phyloP scores from a whole-genome alignment of 495 filamentous ascomycete species.

The Xylaria venustula region DNA sequence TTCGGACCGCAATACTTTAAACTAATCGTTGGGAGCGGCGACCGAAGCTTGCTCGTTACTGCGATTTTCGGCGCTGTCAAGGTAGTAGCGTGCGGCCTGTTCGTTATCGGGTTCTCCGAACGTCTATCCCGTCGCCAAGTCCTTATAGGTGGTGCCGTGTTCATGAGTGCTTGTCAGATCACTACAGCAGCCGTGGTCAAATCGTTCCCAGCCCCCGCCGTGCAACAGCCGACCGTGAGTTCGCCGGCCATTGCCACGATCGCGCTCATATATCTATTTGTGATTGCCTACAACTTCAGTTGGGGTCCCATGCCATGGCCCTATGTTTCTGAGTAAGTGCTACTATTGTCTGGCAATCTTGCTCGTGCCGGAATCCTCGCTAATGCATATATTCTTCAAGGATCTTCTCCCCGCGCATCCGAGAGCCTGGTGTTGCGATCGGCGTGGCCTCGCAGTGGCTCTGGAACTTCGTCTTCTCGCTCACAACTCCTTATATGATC shows the following conservation, averaged over 20 bases:
- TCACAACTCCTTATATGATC: conserved; percentile 52
- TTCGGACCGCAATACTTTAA: conserved; percentile 51
- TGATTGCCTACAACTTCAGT: conserved; percentile 48
- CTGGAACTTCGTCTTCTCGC: conserved; percentile 51
- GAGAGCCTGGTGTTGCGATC: conserved; percentile 43
- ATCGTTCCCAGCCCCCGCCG: conserved; percentile 34
- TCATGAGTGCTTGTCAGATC: conserved; percentile 39
- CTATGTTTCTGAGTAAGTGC: conserved; percentile 42
- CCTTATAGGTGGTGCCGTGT: conserved; percentile 37
- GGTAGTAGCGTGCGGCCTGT: conserved; percentile 42
- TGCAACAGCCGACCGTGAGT: conserved; percentile 28
- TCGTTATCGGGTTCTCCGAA: conserved; percentile 39
- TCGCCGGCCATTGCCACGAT: conserved; percentile 45
- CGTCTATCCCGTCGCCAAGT: conserved; percentile 39
- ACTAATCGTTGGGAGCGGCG: conserved; percentile 39
- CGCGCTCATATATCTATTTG: conserved; percentile 51
- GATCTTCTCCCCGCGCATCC: conserved; percentile 50
- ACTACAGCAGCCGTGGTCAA: conserved; percentile 33
- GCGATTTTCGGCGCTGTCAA: conserved; percentile 55
- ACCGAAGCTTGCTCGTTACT: conserved; percentile 44
- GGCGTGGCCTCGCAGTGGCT: conserved; percentile 50
- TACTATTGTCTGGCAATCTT: neutral
- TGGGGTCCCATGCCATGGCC: conserved; percentile 53
- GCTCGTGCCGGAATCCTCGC: neutral
- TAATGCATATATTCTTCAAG: conserved; percentile 21